phyloP scores from a whole-genome alignment of 371 early-diverging fungal genomes.

The Circinella umbellata region DNA sequence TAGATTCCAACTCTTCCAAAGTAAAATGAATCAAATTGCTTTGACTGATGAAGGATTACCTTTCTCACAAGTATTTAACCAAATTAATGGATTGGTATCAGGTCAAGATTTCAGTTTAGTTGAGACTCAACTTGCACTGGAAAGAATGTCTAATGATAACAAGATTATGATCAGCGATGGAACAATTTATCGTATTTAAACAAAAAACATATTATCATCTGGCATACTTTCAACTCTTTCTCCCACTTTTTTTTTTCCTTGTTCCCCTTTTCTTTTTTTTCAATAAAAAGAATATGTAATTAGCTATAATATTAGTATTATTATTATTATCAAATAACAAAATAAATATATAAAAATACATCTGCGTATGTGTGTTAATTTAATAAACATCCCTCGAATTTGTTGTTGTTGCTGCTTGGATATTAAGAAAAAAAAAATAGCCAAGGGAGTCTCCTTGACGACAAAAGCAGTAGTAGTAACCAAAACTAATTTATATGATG shows the following conservation, averaged over 20 bases:
- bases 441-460: no score
- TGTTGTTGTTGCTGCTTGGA: no score
- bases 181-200: slow-evolving; percentile 67
- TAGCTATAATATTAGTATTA: background rate
- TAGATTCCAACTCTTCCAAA: slow-evolving; percentile 41
- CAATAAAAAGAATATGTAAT: slow-evolving; percentile 10
- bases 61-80: slow-evolving; percentile 47
- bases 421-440: background rate
- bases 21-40: slow-evolving; percentile 29
- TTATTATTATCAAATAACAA: background rate
- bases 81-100: slow-evolving; percentile 43
- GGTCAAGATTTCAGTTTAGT: slow-evolving; percentile 28
- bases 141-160: slow-evolving; percentile 65
- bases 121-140: slow-evolving; percentile 34
- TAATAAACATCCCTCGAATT: no score
- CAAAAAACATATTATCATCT: background rate
- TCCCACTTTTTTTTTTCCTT: background rate
- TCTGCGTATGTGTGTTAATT: no score
- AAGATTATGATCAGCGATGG: slow-evolving; percentile 76
- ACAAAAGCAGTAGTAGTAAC: no score
- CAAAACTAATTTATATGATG: background rate
- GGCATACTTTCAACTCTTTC: slow-evolving; percentile 7
- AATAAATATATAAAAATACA: background rate
- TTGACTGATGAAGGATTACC: slow-evolving; percentile 30
- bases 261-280: background rate